These are phyloP conservation scores for Thozetella sp. DNA, from an alignment of 495 filamentous ascomycete genomes.

Conservation along the genomic window DNA sequence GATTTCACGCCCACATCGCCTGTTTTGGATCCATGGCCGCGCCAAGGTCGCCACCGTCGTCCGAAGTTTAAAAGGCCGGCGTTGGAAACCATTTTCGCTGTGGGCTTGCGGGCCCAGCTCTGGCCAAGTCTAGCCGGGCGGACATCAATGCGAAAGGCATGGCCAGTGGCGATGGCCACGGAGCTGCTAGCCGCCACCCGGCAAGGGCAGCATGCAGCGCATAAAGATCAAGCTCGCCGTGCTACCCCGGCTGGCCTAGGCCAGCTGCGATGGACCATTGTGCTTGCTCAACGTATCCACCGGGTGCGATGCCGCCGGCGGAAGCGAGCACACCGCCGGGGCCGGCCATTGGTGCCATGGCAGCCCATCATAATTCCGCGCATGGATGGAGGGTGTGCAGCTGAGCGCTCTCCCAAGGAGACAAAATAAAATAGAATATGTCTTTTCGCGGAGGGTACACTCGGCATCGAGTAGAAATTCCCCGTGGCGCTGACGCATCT, in stretches of 20 bases:
- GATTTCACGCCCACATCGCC: too few species aligned
- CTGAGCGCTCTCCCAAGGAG: too few species aligned
- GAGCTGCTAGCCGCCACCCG: background rate
- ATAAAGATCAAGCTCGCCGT: background rate
- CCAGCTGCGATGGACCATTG: background rate
- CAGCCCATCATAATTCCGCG: background rate
- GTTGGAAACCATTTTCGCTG: background rate
- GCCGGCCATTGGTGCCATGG: background rate
- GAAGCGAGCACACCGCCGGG: background rate
- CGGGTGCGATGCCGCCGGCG: too few species aligned
- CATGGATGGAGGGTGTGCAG: background rate
- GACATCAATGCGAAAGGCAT: background rate
- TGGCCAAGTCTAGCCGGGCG: background rate
- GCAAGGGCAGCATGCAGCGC: background rate
- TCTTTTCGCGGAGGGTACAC: background rate
- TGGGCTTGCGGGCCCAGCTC: too few species aligned
- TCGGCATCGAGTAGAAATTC: constrained; percentile 6
- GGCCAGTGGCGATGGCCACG: background rate
- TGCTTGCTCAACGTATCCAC: background rate
- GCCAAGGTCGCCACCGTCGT: background rate
- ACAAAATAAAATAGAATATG: background rate
- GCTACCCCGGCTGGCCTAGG: too few species aligned
- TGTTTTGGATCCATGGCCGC: too few species aligned
- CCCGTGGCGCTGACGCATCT: background rate
- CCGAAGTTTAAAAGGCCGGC: background rate